Evolutionary conservation across 2,329 filamentous ascomycete genomes (phyloP).

Genomic region (Aspergillus sp.): DNA sequence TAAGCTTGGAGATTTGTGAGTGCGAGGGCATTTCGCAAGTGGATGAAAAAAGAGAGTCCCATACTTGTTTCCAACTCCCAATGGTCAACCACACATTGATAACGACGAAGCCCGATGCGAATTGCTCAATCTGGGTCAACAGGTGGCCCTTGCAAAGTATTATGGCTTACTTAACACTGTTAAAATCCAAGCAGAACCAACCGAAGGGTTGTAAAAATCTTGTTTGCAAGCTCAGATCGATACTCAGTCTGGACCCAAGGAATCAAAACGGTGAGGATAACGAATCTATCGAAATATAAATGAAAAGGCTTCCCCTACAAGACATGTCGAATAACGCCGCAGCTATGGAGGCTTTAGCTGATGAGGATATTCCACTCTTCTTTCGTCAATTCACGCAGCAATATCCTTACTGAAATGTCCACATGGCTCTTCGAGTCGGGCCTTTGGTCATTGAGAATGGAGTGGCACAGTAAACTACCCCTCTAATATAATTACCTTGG

Average conservation of each 20-base stretch:
- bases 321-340: slow-evolving; percentile 2
- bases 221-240: background rate
- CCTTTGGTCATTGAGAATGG: slow-evolving; percentile 38
- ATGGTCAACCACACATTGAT: background rate
- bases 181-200: background rate
- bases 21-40: background rate
- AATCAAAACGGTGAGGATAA: background rate
- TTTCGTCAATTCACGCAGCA: slow-evolving; percentile 23
- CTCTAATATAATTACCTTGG: background rate
- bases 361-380: slow-evolving; percentile 25
- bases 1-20: slow-evolving; percentile 16
- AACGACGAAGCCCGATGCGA: background rate
- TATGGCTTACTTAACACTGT: background rate
- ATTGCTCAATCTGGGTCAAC: background rate
- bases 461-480: slow-evolving; percentile 27
- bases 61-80: background rate
- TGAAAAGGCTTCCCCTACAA: background rate
- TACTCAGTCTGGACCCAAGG: background rate
- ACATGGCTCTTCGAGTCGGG: slow-evolving; percentile 37
- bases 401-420: slow-evolving; percentile 35
- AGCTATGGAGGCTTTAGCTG: slow-evolving; percentile 14
- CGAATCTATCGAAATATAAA: background rate
- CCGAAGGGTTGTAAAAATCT: background rate
- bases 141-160: background rate
- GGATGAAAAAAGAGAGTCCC: background rate